Conservation (phyloP, 2,329 filamentous ascomycete genomes). For the Penicillium nordicum region DNA sequence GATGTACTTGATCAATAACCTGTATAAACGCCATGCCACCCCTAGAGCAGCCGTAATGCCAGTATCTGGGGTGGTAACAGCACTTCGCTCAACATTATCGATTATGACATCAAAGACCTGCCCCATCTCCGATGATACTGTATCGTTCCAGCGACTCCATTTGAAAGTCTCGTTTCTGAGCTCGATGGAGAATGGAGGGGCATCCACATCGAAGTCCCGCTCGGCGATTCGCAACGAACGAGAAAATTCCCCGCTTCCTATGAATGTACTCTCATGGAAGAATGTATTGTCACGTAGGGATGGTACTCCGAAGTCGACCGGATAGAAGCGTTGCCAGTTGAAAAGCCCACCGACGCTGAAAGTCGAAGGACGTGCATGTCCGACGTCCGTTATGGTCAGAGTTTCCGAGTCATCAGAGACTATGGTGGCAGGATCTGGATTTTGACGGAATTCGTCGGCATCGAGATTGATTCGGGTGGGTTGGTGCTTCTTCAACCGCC, state of each 20-base stretch:
- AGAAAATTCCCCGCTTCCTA: slow-evolving; percentile 55
- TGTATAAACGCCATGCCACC: slow-evolving; percentile 24
- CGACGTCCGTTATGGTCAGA: not conserved
- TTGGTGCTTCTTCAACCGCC: slow-evolving; percentile 34
- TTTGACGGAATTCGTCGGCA: slow-evolving; percentile 34
- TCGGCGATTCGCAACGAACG: slow-evolving; percentile 42
- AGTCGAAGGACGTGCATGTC: slow-evolving; percentile 18
- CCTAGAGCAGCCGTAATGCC: slow-evolving; percentile 10
- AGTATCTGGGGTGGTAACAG: not conserved
- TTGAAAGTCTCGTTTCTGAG: slow-evolving; percentile 34
- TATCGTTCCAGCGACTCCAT: slow-evolving; percentile 57
- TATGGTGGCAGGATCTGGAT: slow-evolving; percentile 40
- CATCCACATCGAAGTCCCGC: slow-evolving; percentile 45
- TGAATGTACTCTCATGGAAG: slow-evolving; percentile 55
- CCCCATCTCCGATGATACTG: slow-evolving; percentile 48
- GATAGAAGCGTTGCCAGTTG: slow-evolving; percentile 49
- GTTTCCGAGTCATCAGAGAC: slow-evolving; percentile 20
- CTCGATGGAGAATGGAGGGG: slow-evolving; percentile 40
- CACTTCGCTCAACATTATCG: slow-evolving; percentile 18
- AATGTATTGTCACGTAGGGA: slow-evolving; percentile 52
- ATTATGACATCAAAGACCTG: slow-evolving; percentile 35
- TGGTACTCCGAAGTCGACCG: slow-evolving; percentile 52
- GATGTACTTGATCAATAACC: slow-evolving; percentile 50
- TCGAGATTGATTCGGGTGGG: slow-evolving; percentile 49
- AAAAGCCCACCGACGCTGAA: slow-evolving; percentile 42